Evolutionary conservation across 805 yeast genomes (phyloP).

Genomic region (Yarrowia sp.): DNA sequence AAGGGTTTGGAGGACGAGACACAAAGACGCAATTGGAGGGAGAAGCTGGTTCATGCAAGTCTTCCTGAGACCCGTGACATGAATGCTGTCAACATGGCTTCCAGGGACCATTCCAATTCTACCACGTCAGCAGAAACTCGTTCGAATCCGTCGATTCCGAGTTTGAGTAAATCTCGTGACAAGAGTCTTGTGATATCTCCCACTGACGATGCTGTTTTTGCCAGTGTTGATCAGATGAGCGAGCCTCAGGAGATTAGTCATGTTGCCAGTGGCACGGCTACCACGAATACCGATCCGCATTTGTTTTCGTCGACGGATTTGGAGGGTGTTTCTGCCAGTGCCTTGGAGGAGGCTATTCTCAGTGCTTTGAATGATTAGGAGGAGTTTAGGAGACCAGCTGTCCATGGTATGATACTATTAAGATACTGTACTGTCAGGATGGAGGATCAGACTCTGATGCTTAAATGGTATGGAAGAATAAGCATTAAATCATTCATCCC

Average conservation of each 20-base stretch:
- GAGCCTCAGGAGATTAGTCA: not conserved
- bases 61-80: not conserved
- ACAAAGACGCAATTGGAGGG: conserved; percentile 4
- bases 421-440: too few relatives aligned
- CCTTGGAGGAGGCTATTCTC: conserved; percentile 14
- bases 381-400: too few relatives aligned
- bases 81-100: not conserved
- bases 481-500: too few relatives aligned
- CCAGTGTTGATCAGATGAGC: not conserved
- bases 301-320: conserved; percentile 7
- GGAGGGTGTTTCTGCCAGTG: conserved; percentile 10
- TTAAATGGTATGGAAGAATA: too few relatives aligned
- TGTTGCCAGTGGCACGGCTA: not conserved
- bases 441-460: too few relatives aligned
- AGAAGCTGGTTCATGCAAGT: not conserved
- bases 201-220: not conserved
- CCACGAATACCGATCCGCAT: conserved; percentile 1
- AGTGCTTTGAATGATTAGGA: conserved; percentile 4
- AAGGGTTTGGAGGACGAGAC: not conserved
- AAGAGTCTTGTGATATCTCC: not conserved
- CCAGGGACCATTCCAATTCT: not conserved
- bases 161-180: not conserved
- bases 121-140: not conserved
- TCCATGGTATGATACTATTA: too few relatives aligned
- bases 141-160: not conserved